Evolutionary conservation across 371 early-diverging fungal species (phyloP).

Genomic region (Mortierella sp.): DNA sequence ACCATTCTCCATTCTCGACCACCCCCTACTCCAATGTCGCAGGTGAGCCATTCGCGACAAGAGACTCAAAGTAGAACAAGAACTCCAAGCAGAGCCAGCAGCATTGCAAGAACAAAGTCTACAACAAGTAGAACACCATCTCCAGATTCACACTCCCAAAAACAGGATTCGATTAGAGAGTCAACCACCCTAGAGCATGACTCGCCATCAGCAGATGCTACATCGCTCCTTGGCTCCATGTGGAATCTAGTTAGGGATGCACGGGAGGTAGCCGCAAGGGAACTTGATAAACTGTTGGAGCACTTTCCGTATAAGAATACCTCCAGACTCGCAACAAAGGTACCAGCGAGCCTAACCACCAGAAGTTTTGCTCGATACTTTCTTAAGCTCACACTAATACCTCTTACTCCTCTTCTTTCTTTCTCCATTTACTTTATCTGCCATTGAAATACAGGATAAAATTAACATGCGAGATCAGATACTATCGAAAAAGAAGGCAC

Average conservation of each 20-base stretch:
- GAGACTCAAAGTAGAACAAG: not conserved
- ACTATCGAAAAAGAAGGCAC: conserved; percentile 15
- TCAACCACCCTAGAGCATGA: not conserved
- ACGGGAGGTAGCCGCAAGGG: conserved; percentile 34
- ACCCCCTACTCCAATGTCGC: conserved; percentile 7
- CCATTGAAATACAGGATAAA: not conserved
- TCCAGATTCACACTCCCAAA: not conserved
- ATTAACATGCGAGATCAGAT: conserved; percentile 1
- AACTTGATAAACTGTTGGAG: conserved; percentile 46
- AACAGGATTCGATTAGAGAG: not conserved
- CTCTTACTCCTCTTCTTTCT: not conserved
- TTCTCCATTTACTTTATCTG: not conserved
- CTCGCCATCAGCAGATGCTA: conserved; percentile 4
- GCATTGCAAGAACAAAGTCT: not conserved
- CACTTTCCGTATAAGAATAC: conserved; percentile 35
- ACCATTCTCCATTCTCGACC: not conserved
- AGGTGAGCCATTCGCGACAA: conserved; percentile 7
- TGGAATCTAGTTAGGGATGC: conserved; percentile 51
- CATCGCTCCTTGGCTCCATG: conserved; percentile 41
- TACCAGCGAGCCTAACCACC: not conserved
- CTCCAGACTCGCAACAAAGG: conserved; percentile 13
- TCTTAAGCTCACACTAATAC: not conserved
- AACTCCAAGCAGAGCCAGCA: not conserved
- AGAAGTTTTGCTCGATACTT: not conserved
- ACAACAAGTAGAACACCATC: not conserved